Evolutionary conservation across 768 basidiomycete genomes (phyloP), one percentile per base, ranked within the genome.

Genomic region (Termitomyces heimii): DNA sequence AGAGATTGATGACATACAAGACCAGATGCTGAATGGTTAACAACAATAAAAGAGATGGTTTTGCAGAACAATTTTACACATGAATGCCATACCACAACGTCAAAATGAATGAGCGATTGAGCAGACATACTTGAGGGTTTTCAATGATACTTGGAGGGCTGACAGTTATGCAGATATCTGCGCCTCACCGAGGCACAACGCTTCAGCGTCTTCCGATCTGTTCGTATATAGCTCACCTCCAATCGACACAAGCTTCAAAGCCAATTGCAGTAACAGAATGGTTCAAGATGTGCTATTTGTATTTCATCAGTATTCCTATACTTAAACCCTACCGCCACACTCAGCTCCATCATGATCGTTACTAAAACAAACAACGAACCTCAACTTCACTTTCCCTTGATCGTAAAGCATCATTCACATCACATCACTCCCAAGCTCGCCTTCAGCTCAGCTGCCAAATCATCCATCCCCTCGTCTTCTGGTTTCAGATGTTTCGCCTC

Each of bases 371-470:
- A 40, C 26, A 8, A 40, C 51, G 51, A 37, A 52, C 51, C 39
- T 40, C n/a, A 29, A 29, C 26, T 4, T 39, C 9, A 22, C 45
- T 47, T 37, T 20, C 28, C 13, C 18, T 54, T 43, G 16, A 31
- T 52, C 24, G 8, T 29, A 1, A 50, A 24, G 31, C 20, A 40
- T 24, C 32, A 16, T 13, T 16, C 13, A 18, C 54, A 35, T 62
- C 43, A 80, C 68, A 72, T 69, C 35, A 88, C 76, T 2, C 86
- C 86, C 59, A 88, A 63, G 9, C 86, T 81, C 1, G 84, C 83
- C 67, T 83, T 86, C 45, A 89, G 70, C 62, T 89, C 82, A 53
- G 70, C 74, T 59, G 78, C 85, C 47, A 88, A 65, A 62, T 82
- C 81, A 31, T 75, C 76, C 59, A 75, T 65, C 13, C 53, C 62